Base-by-base conservation (phyloP, 352 stramenopile species). In the Globisporangium megalacanthum region DNA sequence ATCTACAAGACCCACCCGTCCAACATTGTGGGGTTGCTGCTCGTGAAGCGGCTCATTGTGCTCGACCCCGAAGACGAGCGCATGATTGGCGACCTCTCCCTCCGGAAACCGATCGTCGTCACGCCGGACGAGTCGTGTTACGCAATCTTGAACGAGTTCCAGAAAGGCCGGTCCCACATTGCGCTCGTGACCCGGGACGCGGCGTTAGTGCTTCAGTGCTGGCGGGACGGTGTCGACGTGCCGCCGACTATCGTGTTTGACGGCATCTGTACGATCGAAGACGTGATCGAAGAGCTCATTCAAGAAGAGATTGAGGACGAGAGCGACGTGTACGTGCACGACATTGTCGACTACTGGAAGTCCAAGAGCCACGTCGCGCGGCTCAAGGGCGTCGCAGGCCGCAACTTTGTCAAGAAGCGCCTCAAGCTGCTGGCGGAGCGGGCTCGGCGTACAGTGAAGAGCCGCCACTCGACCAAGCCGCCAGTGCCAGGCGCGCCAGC, bases 291-390 rank as follows among this genome's bases (percentile, higher is more conserved):
- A 62, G 80, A 93, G 62, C 70, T 93, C 37, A 96, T 82, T 62
- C 92, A 89, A 60, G 86, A 96, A 52, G 79, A 94, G 58, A 97
- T 98, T 56, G 83, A 90, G 55, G 89, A 97, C 62, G 92, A 98
- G 64, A 86, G 65, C 42, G 89, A 91, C 54, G 55, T 83, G 53
- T 88, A 88, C 50, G 72, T 84, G 13, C 68, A 80, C 37, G 77
- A 70, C 47, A 72, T 85, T 33, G 70, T 83, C 13, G 67, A 85
- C 54, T 77, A 86, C 50, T 89, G 79, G 76, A 65, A 69, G 53
- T 58, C 61, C 7, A 81, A 73, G 54, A 57, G 55, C 0, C 66
- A 70, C 39, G 73, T 75, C 15, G 72, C 64, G 46, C 67, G 63
- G 6, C 39, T 74, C 20, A 64, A 78, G 35, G 35, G 35, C 31